Percentiles rank a stretch among this genome's conserved stretches.
Evolutionary conservation across 2,329 filamentous ascomycete genomes (phyloP).

Genomic region (Penicillium sclerotigenum): DNA sequence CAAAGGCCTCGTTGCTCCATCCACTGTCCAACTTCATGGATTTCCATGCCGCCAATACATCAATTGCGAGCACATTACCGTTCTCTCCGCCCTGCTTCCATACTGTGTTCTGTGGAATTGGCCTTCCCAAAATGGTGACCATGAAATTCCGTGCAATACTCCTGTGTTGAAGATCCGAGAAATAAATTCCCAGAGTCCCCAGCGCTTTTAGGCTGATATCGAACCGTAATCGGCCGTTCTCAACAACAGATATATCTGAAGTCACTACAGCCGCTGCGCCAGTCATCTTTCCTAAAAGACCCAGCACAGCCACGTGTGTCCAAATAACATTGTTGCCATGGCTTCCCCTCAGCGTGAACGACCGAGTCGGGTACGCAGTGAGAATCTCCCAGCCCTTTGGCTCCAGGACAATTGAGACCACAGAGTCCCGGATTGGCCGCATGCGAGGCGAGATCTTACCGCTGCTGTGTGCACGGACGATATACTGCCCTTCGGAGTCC

Average conservation of each 20-base stretch:
- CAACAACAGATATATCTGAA: slow-evolving; percentile 57
- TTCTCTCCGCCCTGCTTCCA: slow-evolving; percentile 46
- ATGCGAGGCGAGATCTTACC: slow-evolving; percentile 55
- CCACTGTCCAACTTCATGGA: slow-evolving; percentile 66
- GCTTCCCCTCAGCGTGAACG: slow-evolving; percentile 45
- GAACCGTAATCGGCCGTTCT: slow-evolving; percentile 61
- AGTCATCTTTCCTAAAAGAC: slow-evolving; percentile 84
- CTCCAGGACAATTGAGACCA: slow-evolving; percentile 63
- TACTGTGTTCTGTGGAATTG: slow-evolving; percentile 67
- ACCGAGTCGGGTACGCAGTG: slow-evolving; percentile 65
- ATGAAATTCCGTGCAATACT: slow-evolving; percentile 66
- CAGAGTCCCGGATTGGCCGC: slow-evolving; percentile 36
- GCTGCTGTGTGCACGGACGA: slow-evolving; percentile 69
- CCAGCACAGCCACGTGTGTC: slow-evolving; percentile 63
- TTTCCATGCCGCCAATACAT: slow-evolving; percentile 73
- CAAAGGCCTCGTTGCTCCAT: slow-evolving; percentile 76
- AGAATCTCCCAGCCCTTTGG: slow-evolving; percentile 75
- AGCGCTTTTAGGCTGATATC: slow-evolving; percentile 74
- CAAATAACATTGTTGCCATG: slow-evolving; percentile 31
- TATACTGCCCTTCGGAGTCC: slow-evolving; percentile 54
- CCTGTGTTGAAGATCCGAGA: slow-evolving; percentile 64
- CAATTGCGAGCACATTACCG: slow-evolving; percentile 67
- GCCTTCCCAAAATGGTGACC: slow-evolving; percentile 67
- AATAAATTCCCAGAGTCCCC: slow-evolving; percentile 68
- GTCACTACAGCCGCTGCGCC: slow-evolving; percentile 73